Evolutionary conservation across 371 early-diverging fungal species (phyloP).

Genomic region (Zychaea mexicana): DNA sequence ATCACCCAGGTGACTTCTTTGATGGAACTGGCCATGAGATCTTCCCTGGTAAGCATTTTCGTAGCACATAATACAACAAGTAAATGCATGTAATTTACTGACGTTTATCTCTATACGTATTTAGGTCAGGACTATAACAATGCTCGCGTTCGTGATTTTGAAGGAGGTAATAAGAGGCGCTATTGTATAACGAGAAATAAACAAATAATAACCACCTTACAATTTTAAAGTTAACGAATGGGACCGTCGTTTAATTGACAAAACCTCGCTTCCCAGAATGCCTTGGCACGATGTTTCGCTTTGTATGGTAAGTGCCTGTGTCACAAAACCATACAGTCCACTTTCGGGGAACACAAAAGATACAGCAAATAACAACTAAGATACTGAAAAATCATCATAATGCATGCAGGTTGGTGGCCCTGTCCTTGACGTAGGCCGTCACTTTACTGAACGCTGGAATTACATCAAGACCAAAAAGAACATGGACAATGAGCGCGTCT

Average conservation of each 20-base stretch:
- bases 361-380: not conserved
- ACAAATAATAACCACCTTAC: conserved; percentile 19
- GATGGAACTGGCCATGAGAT: conserved; percentile 32
- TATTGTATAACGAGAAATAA: not conserved
- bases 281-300: conserved; percentile 95
- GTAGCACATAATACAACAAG: not conserved
- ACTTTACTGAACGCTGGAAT: conserved; percentile 94
- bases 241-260: conserved; percentile 64
- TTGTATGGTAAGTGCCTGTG: conserved; percentile 53
- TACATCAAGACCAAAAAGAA: conserved; percentile 68
- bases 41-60: conserved; percentile 30
- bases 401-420: conserved; percentile 59
- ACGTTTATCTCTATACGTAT: not conserved
- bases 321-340: too few species aligned
- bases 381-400: not conserved
- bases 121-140: conserved; percentile 90
- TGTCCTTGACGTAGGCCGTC: conserved; percentile 84
- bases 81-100: not conserved
- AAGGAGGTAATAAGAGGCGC: conserved; percentile 50
- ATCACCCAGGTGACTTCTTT: conserved; percentile 55
- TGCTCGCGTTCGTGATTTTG: conserved; percentile 88
- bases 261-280: conserved; percentile 78
- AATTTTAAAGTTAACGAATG: conserved; percentile 57
- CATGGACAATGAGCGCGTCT: conserved; percentile 34
- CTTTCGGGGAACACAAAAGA: not conserved